Percentiles rank a stretch among this genome's conserved stretches.
phyloP scores from a whole-genome alignment of 140 eudicot species.

The Stevia rebaudiana region DNA sequence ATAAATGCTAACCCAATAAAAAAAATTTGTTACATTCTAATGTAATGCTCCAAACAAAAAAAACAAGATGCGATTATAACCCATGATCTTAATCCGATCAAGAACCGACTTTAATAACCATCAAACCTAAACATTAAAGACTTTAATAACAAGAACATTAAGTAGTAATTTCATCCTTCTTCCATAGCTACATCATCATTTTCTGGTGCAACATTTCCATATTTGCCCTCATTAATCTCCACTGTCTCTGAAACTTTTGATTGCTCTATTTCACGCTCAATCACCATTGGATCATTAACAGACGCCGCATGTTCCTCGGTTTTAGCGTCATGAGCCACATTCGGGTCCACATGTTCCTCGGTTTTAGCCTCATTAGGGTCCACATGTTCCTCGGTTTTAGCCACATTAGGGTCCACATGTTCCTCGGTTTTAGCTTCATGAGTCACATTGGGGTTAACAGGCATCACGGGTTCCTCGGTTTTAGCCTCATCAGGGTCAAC shows the following conservation, averaged over 20 bases:
- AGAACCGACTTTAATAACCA: neutral
- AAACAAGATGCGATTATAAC: neutral
- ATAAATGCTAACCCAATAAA: neutral
- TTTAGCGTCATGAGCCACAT: constrained; percentile 8
- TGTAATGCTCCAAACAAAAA: neutral
- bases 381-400: constrained; percentile 3
- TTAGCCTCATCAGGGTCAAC: constrained; percentile 9
- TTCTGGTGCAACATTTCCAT: constrained; percentile 13
- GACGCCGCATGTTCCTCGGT: neutral
- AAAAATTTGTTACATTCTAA: neutral
- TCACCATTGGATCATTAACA: neutral
- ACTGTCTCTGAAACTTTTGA: constrained; percentile 22
- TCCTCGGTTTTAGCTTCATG: too few species aligned
- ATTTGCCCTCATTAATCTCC: constrained; percentile 6
- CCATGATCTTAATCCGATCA: neutral
- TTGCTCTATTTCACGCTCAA: constrained; percentile 16
- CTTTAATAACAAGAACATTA: neutral
- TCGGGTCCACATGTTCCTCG: neutral
- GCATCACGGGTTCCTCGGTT: constrained; percentile 17
- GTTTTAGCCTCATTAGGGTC: neutral
- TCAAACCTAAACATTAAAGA: neutral
- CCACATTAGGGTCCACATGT: too few species aligned
- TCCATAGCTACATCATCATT: constrained; percentile 9
- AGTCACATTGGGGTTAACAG: neutral
- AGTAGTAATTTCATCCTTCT: constrained; percentile 10